These are phyloP conservation scores for Penicillium sp. DNA, from an alignment of 2,329 filamentous ascomycete species.

Conservation along the genomic window DNA sequence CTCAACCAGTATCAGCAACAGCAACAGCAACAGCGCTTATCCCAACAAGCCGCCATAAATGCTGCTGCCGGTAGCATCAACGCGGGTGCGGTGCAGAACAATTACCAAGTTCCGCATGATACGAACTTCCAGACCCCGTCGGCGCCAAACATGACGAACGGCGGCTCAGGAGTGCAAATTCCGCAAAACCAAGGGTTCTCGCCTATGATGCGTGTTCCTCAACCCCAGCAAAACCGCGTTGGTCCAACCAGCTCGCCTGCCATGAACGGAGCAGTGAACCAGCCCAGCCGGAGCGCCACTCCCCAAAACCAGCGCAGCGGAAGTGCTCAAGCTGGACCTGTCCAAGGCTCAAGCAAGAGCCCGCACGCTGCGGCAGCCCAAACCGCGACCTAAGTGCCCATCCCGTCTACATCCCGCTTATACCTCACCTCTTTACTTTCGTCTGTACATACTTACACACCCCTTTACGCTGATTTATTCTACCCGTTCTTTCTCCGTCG, in stretches of 20 bases:
- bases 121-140: slow-evolving; percentile 37
- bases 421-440: slow-evolving; percentile 20
- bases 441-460: slow-evolving; percentile 34
- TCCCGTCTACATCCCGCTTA: not conserved
- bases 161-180: slow-evolving; percentile 43
- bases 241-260: slow-evolving; percentile 45
- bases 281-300: slow-evolving; percentile 48
- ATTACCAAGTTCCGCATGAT: slow-evolving; percentile 43
- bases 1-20: slow-evolving; percentile 51
- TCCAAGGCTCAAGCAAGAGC: slow-evolving; percentile 42
- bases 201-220: slow-evolving; percentile 55
- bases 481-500: slow-evolving; percentile 11
- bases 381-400: slow-evolving; percentile 33
- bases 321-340: slow-evolving; percentile 43
- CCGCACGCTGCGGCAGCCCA: slow-evolving; percentile 46
- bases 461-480: slow-evolving; percentile 22
- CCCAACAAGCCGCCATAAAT: slow-evolving; percentile 53
- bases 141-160: slow-evolving; percentile 35
- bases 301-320: slow-evolving; percentile 49
- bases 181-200: slow-evolving; percentile 54
- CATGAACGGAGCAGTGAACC: slow-evolving; percentile 45
- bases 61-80: slow-evolving; percentile 51
- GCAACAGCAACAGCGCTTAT: slow-evolving; percentile 50
- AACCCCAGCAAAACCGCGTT: slow-evolving; percentile 46
- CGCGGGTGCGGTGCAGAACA: slow-evolving; percentile 33